Evolutionary conservation across 2,329 filamentous ascomycete species (phyloP).

Genomic region (Ascochyta fabae): DNA sequence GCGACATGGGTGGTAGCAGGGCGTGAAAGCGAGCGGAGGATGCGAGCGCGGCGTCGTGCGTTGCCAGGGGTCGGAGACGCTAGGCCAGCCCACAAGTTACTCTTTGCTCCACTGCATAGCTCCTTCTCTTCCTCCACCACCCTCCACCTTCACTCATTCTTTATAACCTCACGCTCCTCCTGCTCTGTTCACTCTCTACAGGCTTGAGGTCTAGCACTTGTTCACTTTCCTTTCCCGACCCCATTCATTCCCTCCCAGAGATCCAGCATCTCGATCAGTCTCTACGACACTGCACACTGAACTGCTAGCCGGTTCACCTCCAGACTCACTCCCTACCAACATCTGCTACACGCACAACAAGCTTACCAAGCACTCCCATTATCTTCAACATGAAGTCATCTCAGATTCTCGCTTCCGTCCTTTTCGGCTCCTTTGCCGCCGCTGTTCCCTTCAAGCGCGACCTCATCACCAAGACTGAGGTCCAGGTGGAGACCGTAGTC

Average conservation of each 20-base stretch:
- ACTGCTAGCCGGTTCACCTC: constrained; percentile 47
- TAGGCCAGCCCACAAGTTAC: constrained; percentile 18
- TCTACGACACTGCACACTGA: constrained; percentile 39
- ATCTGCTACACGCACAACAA: constrained; percentile 28
- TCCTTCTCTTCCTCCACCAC: constrained; percentile 22
- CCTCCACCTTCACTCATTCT: constrained; percentile 27
- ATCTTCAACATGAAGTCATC: constrained; percentile 47
- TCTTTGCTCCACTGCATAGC: constrained; percentile 14
- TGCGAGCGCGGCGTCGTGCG: constrained; percentile 19
- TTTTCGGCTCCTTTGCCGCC: constrained; percentile 44
- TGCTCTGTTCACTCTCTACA: constrained; percentile 48
- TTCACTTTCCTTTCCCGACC: constrained; percentile 38
- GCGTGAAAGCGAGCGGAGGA: constrained; percentile 24
- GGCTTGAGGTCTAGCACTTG: constrained; percentile 47
- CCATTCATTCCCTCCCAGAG: constrained; percentile 34
- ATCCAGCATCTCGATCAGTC: constrained; percentile 45
- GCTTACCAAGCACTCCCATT: constrained; percentile 15
- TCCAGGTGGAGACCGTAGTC: constrained; percentile 43
- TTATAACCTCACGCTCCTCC: constrained; percentile 33
- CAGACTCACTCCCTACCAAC: constrained; percentile 24
- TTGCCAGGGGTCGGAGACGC: constrained; percentile 26
- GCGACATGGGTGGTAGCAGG: constrained; percentile 1
- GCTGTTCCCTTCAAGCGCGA: constrained; percentile 46
- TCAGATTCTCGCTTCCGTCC: constrained; percentile 42
- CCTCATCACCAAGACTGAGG: constrained; percentile 42